Evolutionary conservation across 345 rosid species (phyloP).

Genomic region (Acer yangbiense): DNA sequence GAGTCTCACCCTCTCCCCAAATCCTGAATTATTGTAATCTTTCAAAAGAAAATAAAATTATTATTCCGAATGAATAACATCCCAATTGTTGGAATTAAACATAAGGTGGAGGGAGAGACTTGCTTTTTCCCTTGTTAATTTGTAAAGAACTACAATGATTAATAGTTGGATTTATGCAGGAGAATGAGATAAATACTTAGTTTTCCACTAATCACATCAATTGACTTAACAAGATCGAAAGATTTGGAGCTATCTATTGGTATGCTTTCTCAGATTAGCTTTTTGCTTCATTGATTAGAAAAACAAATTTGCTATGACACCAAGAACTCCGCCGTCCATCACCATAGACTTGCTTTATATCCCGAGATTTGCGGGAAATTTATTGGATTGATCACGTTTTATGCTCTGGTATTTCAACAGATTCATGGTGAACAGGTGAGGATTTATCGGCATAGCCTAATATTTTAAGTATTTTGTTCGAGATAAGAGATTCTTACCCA

Average conservation of each 20-base stretch:
- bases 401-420: background rate
- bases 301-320: background rate
- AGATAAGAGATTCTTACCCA: background rate
- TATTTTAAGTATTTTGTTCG: background rate
- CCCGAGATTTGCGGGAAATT: slow-evolving; percentile 29
- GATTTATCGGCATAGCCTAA: background rate
- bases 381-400: slow-evolving; percentile 8
- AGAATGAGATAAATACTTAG: slow-evolving; percentile 13
- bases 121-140: slow-evolving; percentile 3
- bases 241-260: slow-evolving; percentile 27
- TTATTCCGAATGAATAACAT: too few relatives aligned
- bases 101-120: background rate
- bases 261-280: background rate
- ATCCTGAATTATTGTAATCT: too few relatives aligned
- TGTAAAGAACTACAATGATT: background rate
- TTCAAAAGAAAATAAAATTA: too few relatives aligned
- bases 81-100: too few relatives aligned
- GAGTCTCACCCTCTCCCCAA: too few relatives aligned
- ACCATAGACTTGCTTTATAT: slow-evolving; percentile 25
- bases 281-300: slow-evolving; percentile 16
- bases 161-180: slow-evolving; percentile 4
- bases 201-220: slow-evolving; percentile 39
- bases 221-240: slow-evolving; percentile 25
- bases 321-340: slow-evolving; percentile 8
- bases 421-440: background rate